phyloP scores from a whole-genome alignment of 2,329 filamentous ascomycete genomes.

The Epichloe sp. region DNA sequence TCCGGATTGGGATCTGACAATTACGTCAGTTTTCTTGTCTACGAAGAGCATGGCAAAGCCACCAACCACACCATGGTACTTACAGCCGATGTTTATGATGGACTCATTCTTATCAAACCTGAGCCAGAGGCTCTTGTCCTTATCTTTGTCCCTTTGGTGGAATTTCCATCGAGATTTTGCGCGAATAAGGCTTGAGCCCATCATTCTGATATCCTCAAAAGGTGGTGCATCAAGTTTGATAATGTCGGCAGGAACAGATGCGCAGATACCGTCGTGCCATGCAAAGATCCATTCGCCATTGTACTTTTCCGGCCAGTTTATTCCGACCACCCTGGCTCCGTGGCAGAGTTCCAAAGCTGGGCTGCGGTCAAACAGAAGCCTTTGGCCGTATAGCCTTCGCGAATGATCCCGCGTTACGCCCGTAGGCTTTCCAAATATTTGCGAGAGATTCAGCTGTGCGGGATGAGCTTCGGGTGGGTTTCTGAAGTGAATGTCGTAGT shows the following conservation, averaged over 20 bases:
- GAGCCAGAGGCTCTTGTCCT: conserved; percentile 36
- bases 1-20: conserved; percentile 28
- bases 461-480: conserved; percentile 27
- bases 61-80: conserved; percentile 14
- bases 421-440: conserved; percentile 29
- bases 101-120: conserved; percentile 52
- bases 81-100: conserved; percentile 50
- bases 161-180: conserved; percentile 42
- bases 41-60: neutral
- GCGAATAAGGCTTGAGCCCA: conserved; percentile 31
- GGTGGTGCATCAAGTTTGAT: conserved; percentile 36
- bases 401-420: conserved; percentile 33
- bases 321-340: conserved; percentile 35
- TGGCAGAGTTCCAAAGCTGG: conserved; percentile 32
- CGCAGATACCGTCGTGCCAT: conserved; percentile 40
- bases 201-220: conserved; percentile 31
- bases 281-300: conserved; percentile 44
- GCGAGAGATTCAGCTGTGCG: conserved; percentile 25
- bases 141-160: conserved; percentile 30
- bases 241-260: conserved; percentile 35
- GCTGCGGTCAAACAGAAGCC: conserved; percentile 31
- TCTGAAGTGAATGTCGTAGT: conserved; percentile 40
- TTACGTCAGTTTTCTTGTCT: neutral
- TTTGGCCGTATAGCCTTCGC: conserved; percentile 33
- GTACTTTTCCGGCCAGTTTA: conserved; percentile 38